Conservation (phyloP, 306 rosid genomes). For the Hippophae tibetana region DNA sequence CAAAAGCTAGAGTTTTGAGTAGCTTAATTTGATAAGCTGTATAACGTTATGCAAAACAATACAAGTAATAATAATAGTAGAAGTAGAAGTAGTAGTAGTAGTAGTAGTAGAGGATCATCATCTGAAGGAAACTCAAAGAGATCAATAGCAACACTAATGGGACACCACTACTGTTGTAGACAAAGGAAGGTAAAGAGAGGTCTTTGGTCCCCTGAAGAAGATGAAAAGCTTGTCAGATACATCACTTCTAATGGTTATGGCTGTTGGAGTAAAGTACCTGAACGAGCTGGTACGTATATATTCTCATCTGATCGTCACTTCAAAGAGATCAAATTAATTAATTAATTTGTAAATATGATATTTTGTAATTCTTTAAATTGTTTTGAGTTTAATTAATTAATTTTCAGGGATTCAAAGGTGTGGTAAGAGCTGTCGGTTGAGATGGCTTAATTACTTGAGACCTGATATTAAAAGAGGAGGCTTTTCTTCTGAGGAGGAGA, state of each 20-base stretch:
- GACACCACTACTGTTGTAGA: slow-evolving; percentile 91
- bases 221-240: slow-evolving; percentile 75
- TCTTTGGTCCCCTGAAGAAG: slow-evolving; percentile 91
- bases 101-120: background rate
- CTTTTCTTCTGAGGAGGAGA: slow-evolving; percentile 78
- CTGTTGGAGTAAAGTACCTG: slow-evolving; percentile 93
- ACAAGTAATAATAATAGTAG: background rate
- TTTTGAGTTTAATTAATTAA: background rate
- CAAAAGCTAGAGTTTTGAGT: too few relatives aligned
- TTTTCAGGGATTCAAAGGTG: slow-evolving; percentile 78
- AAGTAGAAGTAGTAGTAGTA: background rate
- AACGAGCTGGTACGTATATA: slow-evolving; percentile 47
- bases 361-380: background rate
- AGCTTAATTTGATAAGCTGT: too few relatives aligned
- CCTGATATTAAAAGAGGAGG: slow-evolving; percentile 91
- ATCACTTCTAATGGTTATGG: slow-evolving; percentile 83
- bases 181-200: slow-evolving; percentile 90
- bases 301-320: too few relatives aligned
- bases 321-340: too few relatives aligned
- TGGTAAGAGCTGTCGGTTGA: slow-evolving; percentile 82
- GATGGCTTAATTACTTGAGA: slow-evolving; percentile 89
- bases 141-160: slow-evolving; percentile 21
- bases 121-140: background rate
- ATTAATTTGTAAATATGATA: too few relatives aligned
- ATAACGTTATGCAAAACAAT: too few relatives aligned